A percentile compares a stretch with the other conserved stretches of the same genome.
Conservation (phyloP, 1,284 basidiomycete species). For the Trichosporon sp. region DNA sequence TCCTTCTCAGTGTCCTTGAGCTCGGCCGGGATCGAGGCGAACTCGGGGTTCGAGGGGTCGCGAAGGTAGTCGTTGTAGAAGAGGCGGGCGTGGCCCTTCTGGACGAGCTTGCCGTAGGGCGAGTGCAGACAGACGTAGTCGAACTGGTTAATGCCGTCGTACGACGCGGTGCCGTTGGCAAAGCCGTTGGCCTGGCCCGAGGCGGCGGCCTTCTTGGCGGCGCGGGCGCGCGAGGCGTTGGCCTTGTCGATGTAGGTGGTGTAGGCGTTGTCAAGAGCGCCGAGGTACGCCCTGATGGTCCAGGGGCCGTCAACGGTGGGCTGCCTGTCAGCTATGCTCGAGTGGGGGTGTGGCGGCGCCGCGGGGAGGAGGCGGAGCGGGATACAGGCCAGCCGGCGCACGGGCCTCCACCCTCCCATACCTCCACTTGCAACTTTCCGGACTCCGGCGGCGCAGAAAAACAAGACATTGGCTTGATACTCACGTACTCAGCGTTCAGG, state of each 20-base stretch:
- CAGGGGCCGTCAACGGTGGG: conserved; percentile 97
- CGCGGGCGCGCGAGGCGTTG: conserved; percentile 61
- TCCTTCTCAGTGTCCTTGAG: conserved; percentile 69
- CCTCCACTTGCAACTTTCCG: conserved; percentile 5
- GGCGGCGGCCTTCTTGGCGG: conserved; percentile 51
- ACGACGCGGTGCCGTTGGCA: conserved; percentile 38
- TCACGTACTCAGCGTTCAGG: conserved; percentile 61
- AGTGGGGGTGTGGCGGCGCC: not conserved
- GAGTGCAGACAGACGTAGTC: conserved; percentile 92
- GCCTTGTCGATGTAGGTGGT: conserved; percentile 82
- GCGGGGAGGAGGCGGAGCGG: conserved; percentile 8
- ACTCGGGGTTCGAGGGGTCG: conserved; percentile 72
- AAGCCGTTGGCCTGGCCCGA: conserved; percentile 35
- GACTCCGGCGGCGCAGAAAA: not conserved
- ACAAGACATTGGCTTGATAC: conserved; percentile 26
- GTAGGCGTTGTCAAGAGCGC: conserved; percentile 90
- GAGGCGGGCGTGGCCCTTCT: conserved; percentile 94
- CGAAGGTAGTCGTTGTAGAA: conserved; percentile 75
- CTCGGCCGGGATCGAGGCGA: conserved; percentile 72
- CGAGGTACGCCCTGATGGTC: conserved; percentile 92
- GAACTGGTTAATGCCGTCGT: conserved; percentile 70
- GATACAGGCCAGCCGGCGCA: not conserved
- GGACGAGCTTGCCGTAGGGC: conserved; percentile 97
- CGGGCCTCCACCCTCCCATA: not conserved
- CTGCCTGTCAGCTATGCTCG: conserved; percentile 57